phyloP scores from a whole-genome alignment of 2,329 filamentous ascomycete genomes.

The Neocatenulostroma microsporum region DNA sequence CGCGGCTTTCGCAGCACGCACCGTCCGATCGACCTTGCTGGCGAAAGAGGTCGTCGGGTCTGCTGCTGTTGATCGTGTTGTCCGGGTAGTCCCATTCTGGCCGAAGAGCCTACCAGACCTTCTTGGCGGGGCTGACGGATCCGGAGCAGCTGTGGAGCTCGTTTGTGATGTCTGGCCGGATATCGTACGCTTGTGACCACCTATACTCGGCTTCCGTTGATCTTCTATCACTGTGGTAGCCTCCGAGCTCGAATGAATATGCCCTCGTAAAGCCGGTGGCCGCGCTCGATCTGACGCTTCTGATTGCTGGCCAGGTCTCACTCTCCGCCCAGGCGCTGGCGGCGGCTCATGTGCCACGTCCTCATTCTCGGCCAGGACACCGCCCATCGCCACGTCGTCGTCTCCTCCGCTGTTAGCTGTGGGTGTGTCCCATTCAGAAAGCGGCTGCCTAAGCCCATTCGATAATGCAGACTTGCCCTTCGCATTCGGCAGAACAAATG shows the following conservation, averaged over 20 bases:
- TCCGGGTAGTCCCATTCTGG: constrained; percentile 55
- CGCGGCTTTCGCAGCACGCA: constrained; percentile 51
- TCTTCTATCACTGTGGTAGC: constrained; percentile 26
- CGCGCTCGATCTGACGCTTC: constrained; percentile 22
- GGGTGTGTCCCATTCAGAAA: constrained; percentile 39
- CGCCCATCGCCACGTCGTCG: constrained; percentile 36
- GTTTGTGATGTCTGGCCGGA: constrained; percentile 62
- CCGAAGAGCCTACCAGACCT: constrained; percentile 47
- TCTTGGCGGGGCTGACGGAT: constrained; percentile 38
- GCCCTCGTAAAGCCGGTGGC: constrained; percentile 33
- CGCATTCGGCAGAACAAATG: constrained; percentile 34
- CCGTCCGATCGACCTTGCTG: constrained; percentile 47
- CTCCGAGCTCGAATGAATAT: constrained; percentile 34
- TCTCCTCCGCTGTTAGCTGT: constrained; percentile 35
- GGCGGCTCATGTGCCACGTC: constrained; percentile 36
- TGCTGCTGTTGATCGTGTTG: constrained; percentile 52
- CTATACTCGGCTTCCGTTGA: constrained; percentile 25
- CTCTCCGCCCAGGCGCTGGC: constrained; percentile 40
- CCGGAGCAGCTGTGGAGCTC: constrained; percentile 20
- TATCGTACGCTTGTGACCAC: constrained; percentile 73
- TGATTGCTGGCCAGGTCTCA: constrained; percentile 19
- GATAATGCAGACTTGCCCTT: constrained; percentile 35
- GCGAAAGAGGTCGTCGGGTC: constrained; percentile 45
- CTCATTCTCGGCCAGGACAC: constrained; percentile 16
- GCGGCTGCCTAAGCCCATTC: constrained; percentile 15